These are phyloP conservation scores for Fusarium hainanense DNA, from an alignment of 2,329 filamentous ascomycete species.

Conservation along the genomic window DNA sequence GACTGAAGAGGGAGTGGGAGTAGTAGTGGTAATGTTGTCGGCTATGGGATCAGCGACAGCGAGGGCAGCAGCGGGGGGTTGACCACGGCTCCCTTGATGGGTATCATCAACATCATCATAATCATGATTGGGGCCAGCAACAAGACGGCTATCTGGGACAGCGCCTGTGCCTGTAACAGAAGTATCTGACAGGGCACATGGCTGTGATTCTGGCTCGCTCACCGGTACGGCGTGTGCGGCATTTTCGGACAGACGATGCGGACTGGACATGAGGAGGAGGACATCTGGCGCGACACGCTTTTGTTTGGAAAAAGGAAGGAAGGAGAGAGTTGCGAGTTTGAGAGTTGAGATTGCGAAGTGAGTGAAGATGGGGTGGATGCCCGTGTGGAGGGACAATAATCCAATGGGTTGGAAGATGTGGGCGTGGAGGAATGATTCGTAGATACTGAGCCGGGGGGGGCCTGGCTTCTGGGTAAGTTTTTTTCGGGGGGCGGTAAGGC, in stretches of 20 bases:
- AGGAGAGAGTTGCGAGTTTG: constrained; percentile 28
- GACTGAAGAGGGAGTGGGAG: constrained; percentile 42
- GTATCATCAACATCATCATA: constrained; percentile 40
- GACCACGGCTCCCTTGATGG: constrained; percentile 31
- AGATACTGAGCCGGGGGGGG: constrained; percentile 39
- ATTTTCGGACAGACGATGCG: constrained; percentile 64
- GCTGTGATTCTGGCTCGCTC: constrained; percentile 47
- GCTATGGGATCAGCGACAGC: constrained; percentile 35
- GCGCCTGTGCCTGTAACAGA: constrained; percentile 27
- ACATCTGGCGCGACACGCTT: constrained; percentile 60
- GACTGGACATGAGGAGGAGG: constrained; percentile 68
- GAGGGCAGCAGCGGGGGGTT: constrained; percentile 25
- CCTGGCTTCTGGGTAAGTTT: too few relatives aligned
- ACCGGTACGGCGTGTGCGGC: constrained; percentile 62
- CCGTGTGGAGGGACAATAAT: not conserved
- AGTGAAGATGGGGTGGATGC: constrained; percentile 24
- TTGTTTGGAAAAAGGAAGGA: constrained; percentile 28
- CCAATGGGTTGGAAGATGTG: constrained; percentile 31
- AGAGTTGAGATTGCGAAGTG: constrained; percentile 33
- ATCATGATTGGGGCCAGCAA: constrained; percentile 40
- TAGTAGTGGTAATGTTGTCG: constrained; percentile 31
- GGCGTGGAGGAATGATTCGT: constrained; percentile 50
- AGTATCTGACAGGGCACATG: constrained; percentile 36
- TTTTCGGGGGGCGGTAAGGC: constrained; percentile 30
- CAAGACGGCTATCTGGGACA: constrained; percentile 24